phyloP scores from a whole-genome alignment of 345 rosid genomes.

The Acer campestre region DNA sequence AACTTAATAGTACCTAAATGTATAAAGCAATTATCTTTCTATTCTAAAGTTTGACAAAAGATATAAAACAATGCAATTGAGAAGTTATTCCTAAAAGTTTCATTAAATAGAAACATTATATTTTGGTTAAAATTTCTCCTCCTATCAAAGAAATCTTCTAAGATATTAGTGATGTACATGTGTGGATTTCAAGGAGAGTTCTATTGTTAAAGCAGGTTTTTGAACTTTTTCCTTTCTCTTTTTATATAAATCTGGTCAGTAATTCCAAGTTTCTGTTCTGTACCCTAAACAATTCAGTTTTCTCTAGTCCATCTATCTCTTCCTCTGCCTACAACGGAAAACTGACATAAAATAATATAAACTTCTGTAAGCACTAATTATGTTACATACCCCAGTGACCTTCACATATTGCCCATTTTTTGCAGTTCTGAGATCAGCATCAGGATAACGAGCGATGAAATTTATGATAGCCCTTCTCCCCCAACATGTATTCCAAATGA shows the following conservation, averaged over 20 bases:
- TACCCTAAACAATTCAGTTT: background rate
- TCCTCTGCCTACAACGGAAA: background rate
- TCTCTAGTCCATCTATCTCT: background rate
- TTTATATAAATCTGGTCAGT: background rate
- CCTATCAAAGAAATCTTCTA: background rate
- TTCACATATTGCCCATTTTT: constrained; percentile 93
- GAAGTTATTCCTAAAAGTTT: background rate
- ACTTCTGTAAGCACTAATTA: background rate
- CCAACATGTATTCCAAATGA: constrained; percentile 82
- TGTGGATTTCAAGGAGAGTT: background rate
- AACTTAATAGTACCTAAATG: background rate
- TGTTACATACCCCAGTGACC: constrained; percentile 86
- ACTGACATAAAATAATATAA: background rate
- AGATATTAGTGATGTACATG: background rate
- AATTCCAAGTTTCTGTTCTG: background rate
- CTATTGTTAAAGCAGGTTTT: background rate
- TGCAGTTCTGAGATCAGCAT: constrained; percentile 94
- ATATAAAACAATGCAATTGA: background rate
- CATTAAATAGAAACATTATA: background rate
- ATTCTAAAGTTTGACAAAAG: background rate
- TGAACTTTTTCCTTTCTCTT: background rate
- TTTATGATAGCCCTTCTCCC: constrained; percentile 72
- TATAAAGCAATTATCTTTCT: background rate
- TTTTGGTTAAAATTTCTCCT: background rate
- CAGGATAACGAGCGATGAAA: constrained; percentile 74